These are phyloP conservation scores for Mucor saturninus DNA, from an alignment of 371 early-diverging fungal genomes.

Conservation along the genomic window DNA sequence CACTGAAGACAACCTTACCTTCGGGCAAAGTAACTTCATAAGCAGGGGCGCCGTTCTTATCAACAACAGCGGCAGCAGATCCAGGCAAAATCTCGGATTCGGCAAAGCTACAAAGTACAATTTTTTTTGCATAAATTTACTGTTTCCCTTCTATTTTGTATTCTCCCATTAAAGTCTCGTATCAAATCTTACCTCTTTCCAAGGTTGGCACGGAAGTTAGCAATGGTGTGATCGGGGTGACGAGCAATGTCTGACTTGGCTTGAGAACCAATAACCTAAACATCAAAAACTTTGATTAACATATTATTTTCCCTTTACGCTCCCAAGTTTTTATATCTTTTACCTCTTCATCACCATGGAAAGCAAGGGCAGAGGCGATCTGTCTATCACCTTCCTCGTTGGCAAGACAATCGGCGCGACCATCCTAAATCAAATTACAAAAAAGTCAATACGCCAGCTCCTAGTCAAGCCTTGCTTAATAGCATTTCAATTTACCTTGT, in stretches of 20 bases:
- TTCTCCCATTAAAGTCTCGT: not conserved
- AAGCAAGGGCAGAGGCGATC: conserved; percentile 92
- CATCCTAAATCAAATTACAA: conserved; percentile 65
- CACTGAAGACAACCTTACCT: conserved; percentile 66
- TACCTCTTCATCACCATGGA: conserved; percentile 89
- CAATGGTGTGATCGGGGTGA: conserved; percentile 87
- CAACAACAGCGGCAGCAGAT: conserved; percentile 67
- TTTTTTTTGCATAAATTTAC: not conserved
- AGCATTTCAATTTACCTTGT: conserved; percentile 56
- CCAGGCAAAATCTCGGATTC: conserved; percentile 55
- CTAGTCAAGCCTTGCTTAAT: not conserved
- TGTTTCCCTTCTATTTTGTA: not conserved
- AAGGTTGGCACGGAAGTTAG: conserved; percentile 85
- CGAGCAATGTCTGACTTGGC: conserved; percentile 90
- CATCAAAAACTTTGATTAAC: not conserved
- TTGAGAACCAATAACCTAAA: conserved; percentile 87
- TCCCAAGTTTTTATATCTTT: not conserved
- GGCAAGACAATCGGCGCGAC: conserved; percentile 90
- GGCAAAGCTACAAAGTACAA: conserved; percentile 29
- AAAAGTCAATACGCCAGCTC: conserved; percentile 48
- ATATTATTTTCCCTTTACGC: not conserved
- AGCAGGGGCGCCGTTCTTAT: conserved; percentile 71
- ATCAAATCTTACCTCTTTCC: conserved; percentile 68
- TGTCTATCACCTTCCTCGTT: conserved; percentile 97
- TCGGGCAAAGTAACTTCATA: conserved; percentile 79